Evolutionary conservation across 2,329 filamentous ascomycete genomes (phyloP), one percentile per base, ranked within the genome.

Genomic region (Sodiomyces alkalinus): DNA sequence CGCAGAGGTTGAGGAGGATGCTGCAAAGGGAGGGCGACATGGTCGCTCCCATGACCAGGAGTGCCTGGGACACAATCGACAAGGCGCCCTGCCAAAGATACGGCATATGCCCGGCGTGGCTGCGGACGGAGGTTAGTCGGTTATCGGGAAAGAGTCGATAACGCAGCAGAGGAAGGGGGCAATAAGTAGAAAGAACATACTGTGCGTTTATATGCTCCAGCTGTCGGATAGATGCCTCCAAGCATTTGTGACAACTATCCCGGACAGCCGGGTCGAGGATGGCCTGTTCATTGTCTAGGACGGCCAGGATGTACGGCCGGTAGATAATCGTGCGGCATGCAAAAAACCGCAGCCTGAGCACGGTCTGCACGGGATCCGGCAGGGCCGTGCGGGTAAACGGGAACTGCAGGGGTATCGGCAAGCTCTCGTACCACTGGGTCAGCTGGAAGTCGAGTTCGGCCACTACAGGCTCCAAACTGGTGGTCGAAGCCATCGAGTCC

Each of bases 251-350:
- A 48, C 81, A 87, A 44, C 76, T 80, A 27, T 83, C 79, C 39
- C 76, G 68, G 27, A 87, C 80, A 8, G 69, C 64, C 8, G 70
- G 72, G 51, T 87, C 80, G 41, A 78, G 51, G 10, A 76, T 68
- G 14, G 77, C 66, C 39, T 73, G 73, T 42, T 85, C 79, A 35
- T 86, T 81, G 43, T 85, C 75, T 14, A 90, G 53, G 2, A 86
- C 80, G 8, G 79, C 78, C 33, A 85, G 59, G 35, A 87, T 80
- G 48, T 87, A 87, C 0, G 81, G 81, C 17, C 81, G 68, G 54
- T 83, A 87, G 39, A 90, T 87, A 42, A 87, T 86, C 16, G 80
- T 87, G 32, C 80, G 74, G 49, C 81, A 90, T 22, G 81, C 81
- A 48, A 82, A 86, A 55, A 87, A 90, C 17, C 81, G 69, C 34